Base-by-base conservation (phyloP, 495 filamentous ascomycete genomes). In the Talaromyces proteolyticus region DNA sequence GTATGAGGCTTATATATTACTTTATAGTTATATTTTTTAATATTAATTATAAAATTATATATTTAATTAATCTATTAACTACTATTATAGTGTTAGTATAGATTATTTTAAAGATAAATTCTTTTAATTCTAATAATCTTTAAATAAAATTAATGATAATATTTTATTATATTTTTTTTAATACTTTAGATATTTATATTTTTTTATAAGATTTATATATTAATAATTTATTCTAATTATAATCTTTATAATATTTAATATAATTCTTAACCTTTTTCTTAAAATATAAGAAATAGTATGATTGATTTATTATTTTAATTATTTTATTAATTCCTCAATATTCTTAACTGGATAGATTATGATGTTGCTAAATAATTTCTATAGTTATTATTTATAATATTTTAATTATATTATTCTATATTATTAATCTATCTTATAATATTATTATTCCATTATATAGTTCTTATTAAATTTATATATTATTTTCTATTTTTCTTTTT, bases 361-460 rank as follows among this genome's bases (percentile, higher is more conserved):
- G 40, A 10, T 54, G 14, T 42, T 29, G 25, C 12, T n/a, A 6
- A 7, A 58, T 54, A 2, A 50, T 18, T 48, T 54, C 16, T 0
- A 41, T 12, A 20, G 42, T n/a, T 19, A 54, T 12, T 44, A 14
- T 22, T 17, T 36, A 38, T 22, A 42, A 44, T 4, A 53, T 23
- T 25, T 52, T 51, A 22, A 57, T 47, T 7, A 54, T n/a, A 52
- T 47, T n/a, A 8, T 60, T 21, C 2, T 49, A 47, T 2, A 37
- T 51, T 3, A 56, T 19, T 10, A 53, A 6, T 55, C 52, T 34
- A 17, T 54, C 29, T 2, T 49, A 5, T n/a, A n/a, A 6, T 42
- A 21, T 10, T 23, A 45, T 24, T n/a, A 16, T 7, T 42, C 2
- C 1, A 45, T 39, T 47, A 25, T 37, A 37, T 29, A 6, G 12